Base-by-base conservation (phyloP, 2,329 filamentous ascomycete genomes). In the Hypoxylon sp. region DNA sequence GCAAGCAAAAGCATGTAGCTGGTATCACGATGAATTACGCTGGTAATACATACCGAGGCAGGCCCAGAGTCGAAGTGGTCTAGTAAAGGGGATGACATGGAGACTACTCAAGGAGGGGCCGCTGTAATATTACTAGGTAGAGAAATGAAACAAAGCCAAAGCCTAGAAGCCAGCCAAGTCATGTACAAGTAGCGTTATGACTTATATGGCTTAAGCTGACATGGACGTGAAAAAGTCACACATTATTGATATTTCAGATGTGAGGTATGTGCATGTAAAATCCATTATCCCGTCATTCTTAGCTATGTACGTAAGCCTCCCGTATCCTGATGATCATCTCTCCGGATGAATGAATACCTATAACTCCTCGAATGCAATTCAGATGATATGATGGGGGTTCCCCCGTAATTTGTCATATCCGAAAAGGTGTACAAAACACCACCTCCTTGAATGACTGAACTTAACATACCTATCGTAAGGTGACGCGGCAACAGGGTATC, bases 91-190 rank as follows among this genome's bases (percentile, higher is more conserved):
- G 32, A 26, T 19, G 20, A 28, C 24, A 8, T 7, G 24, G 24
- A 51, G 34, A 39, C 26, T 51, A 15, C 52, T 48, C 47, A 13
- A 6, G 37, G 2, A 41, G 47, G 4, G 41, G 30, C 56, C 56
- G 56, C 26, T 66, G 63, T 66, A 66, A 56, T 63, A 66, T 66
- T 63, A 63, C 59, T 57, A 65, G 47, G 41, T 56, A 65, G 53
- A 56, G 50, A 49, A 47, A 28, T 47, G 32, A 32, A 22, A 41
- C 34, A 22, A 26, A 43, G 37, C 34, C 53, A 24, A 7, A 34
- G 44, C 56, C 48, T 20, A 8, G 59, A 44, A 49, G 22, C 24
- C 7, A 28, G 4, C 48, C 7, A 34, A 32, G 54, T 43, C 43
- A 58, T 48, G 30, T n/a, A n/a, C 44, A 65, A 43, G 56, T 20